Evolutionary conservation across 1,139 yeast species (phyloP), one percentile per base, ranked within the genome.

Genomic region (Pichia sp.): DNA sequence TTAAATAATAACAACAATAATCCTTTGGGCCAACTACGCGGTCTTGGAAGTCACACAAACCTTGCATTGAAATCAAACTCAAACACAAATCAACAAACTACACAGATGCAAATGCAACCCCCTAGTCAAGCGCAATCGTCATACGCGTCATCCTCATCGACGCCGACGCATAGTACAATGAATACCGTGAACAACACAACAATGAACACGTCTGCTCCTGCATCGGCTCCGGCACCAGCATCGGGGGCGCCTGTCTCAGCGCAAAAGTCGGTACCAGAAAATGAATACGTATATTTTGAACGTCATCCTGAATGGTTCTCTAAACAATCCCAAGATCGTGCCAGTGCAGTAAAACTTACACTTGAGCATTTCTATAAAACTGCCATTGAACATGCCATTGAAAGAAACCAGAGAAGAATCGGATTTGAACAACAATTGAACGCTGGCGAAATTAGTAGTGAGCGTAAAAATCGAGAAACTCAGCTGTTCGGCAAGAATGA

Each of bases 281-380:
- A 50, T 12, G 52, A 55, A 13, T 79, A 80, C 49, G 86, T 82
- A 38, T 73, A 77, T 52, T 83, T 88, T 60, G 88, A 82, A 52
- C 75, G 97, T 47, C 87, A 84, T 51, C 96, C 97, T 0, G 93
- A 83, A 45, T 65, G 72, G 50, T 65, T 82, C 51, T 70, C 76
- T 30, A 78, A 79, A 46, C 54, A 66, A 11, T 66, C 85, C 1
- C 88, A 80, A 52, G 91, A 82, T 51, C 77, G 74, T 48, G 84
- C 91, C 1, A 72, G 86, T 2, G 79, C 85, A 8, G 75, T 79
- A 26, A 81, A 81, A 58, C 60, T 82, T 36, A 76, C 77, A 43
- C 60, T 82, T 38, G 93, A 82, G 49, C 80, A 80, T 52, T 80
- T 72, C 51, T 82, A 81, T 56, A 84, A 81, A 48, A 78, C 81